Evolutionary conservation across 805 yeast species (phyloP), one percentile per base, ranked within the genome.

Genomic region (Monosporozyma servazzii): DNA sequence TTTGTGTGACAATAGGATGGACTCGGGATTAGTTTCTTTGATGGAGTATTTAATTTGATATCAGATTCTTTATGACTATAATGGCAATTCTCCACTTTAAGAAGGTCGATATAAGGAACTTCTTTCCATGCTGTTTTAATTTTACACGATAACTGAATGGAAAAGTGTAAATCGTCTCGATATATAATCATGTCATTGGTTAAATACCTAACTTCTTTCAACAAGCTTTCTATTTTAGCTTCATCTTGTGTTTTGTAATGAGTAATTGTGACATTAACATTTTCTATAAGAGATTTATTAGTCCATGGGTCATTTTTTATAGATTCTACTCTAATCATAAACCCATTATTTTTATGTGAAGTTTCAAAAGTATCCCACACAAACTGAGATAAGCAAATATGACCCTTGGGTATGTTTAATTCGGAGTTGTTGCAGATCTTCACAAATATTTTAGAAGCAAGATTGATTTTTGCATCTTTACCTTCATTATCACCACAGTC

Each of bases 381-480:
- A 27, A 69, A 71, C 53, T 77, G 76, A 0, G 89, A 77, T 41
- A 82, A 58, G 2, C 79, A 73, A 1, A 72, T 60, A 21, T 60
- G 54, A 5, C 56, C 51, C 10, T 54, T 47, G 0, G 58, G 59
- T 3, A 60, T 21, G 2, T 51, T 31, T 1, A 45, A 41, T 18
- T 56, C 39, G 30, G 36, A 37, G 5, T 37, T 27, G 2, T 30
- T 25, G 6, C 15, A 9, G 13, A 50, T 33, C 9, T 43, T 45
- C 3, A 46, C 49, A 2, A 51, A 51, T 15, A 54, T 29, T 13
- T 45, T 46, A 5, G 37, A 33, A 4, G 37, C 17, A 15, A 33
- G 13, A n/a, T 36, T 41, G 6, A 49, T 25, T 5, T 23, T 37
- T 3, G 18, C 33, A 8, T 11, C 11, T 15, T 37, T 37, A 2